phyloP scores from a whole-genome alignment of 495 filamentous ascomycete species.

The Umbilicaria muhlenbergii region DNA sequence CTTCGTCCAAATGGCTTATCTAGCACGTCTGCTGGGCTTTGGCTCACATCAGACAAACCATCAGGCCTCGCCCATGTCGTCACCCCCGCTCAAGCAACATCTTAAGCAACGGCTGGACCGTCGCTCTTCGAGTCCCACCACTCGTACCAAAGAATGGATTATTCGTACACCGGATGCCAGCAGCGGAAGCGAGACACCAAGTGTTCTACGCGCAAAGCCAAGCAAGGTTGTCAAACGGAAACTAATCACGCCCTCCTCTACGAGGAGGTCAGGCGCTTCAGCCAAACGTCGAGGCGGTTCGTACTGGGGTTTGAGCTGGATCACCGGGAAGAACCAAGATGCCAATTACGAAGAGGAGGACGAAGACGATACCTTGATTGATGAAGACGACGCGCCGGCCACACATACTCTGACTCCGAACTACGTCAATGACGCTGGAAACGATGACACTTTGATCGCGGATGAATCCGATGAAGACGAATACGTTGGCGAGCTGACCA shows the following conservation, averaged over 20 bases:
- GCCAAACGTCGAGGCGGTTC: constrained; percentile 5
- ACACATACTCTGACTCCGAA: neutral
- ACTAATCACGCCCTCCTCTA: neutral
- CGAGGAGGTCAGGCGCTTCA: constrained; percentile 3
- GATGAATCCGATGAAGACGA: constrained; percentile 3
- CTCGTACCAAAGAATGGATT: constrained; percentile 6
- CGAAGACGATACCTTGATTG: neutral
- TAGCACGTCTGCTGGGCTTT: no score
- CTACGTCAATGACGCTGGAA: neutral
- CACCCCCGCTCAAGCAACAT: no score
- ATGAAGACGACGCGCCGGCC: constrained; percentile 1
- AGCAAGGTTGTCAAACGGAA: constrained; percentile 3
- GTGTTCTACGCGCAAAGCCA: constrained; percentile 3
- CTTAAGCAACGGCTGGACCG: constrained; percentile 2
- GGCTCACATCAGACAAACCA: no score
- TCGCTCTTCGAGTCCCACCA: constrained; percentile 3
- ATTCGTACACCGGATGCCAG: neutral
- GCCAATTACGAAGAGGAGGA: neutral
- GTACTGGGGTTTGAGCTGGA: neutral
- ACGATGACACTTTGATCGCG: neutral
- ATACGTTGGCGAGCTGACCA: constrained; percentile 1
- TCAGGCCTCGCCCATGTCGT: no score
- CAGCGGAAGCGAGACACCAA: neutral
- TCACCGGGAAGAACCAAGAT: neutral
- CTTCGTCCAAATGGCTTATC: no score